phyloP scores from a whole-genome alignment of 1,284 basidiomycete species.

The Meira miltonrushii region DNA sequence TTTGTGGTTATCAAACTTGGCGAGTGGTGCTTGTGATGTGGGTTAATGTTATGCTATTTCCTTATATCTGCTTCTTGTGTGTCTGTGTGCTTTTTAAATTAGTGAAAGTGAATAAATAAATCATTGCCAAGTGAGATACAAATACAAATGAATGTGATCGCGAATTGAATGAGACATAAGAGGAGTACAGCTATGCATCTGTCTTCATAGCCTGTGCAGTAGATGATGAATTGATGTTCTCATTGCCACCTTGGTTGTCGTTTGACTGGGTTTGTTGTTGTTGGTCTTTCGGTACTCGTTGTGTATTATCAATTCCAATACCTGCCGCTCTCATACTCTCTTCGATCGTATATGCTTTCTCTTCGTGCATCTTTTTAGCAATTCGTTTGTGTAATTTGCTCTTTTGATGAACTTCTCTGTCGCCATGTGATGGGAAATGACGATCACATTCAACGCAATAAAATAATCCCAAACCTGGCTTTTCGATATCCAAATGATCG shows the following conservation, averaged over 20 bases:
- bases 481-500: constrained; percentile 44
- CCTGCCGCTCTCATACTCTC: constrained; percentile 45
- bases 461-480: constrained; percentile 51
- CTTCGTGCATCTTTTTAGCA: constrained; percentile 44
- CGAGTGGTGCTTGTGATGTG: not conserved
- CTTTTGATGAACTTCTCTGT: constrained; percentile 40
- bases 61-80: not conserved
- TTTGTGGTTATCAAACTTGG: not conserved
- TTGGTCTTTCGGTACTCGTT: constrained; percentile 16
- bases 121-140: not conserved
- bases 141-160: not conserved
- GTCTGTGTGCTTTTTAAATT: not conserved
- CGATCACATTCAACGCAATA: constrained; percentile 52
- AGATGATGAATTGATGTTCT: not conserved
- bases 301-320: constrained; percentile 46
- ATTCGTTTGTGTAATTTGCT: constrained; percentile 50
- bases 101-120: not conserved
- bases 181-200: not conserved
- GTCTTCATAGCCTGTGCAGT: not conserved
- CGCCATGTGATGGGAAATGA: constrained; percentile 43
- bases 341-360: constrained; percentile 47
- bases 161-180: not conserved
- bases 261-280: not conserved
- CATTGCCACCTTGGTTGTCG: not conserved
- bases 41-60: not conserved